These are phyloP conservation scores for Kodamaea alishanica DNA, from an alignment of 1,139 yeast genomes.

Conservation along the genomic window DNA sequence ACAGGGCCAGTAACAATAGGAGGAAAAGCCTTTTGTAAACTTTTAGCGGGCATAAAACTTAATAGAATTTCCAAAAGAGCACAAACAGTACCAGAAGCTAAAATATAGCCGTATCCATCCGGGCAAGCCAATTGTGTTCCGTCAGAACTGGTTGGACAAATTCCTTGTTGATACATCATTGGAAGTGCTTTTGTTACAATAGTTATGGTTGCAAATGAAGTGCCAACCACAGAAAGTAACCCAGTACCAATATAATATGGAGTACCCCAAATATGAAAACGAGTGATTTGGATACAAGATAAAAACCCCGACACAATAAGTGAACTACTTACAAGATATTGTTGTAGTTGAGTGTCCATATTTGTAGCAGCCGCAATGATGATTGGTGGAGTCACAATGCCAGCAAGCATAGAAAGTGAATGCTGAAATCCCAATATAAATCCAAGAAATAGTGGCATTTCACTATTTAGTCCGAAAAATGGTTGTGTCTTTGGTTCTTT, in stretches of 20 bases:
- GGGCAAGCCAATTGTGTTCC: constrained; percentile 79
- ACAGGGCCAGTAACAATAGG: constrained; percentile 92
- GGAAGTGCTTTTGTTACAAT: constrained; percentile 75
- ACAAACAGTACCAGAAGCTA: constrained; percentile 77
- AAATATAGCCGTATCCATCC: constrained; percentile 81
- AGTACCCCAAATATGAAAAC: constrained; percentile 71
- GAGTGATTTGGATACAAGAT: constrained; percentile 72
- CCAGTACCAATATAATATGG: constrained; percentile 84
- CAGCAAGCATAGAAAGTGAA: constrained; percentile 85
- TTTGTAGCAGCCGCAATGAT: constrained; percentile 62
- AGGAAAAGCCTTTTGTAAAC: constrained; percentile 73
- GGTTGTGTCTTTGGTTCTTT: constrained; percentile 58
- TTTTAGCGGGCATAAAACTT: constrained; percentile 71
- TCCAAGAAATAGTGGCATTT: constrained; percentile 76
- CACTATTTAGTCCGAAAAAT: constrained; percentile 73
- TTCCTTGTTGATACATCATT: constrained; percentile 71
- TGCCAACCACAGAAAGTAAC: constrained; percentile 80
- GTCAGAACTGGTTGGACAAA: constrained; percentile 56
- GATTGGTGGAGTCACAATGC: constrained; percentile 83
- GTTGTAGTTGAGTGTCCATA: constrained; percentile 45
- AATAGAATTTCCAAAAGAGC: constrained; percentile 67
- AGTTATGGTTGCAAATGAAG: constrained; percentile 82
- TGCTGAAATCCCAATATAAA: constrained; percentile 81
- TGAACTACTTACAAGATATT: constrained; percentile 75
- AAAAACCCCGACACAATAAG: constrained; percentile 73